Evolutionary conservation across 768 basidiomycete genomes (phyloP).

Genomic region (Boletellus emodensis): DNA sequence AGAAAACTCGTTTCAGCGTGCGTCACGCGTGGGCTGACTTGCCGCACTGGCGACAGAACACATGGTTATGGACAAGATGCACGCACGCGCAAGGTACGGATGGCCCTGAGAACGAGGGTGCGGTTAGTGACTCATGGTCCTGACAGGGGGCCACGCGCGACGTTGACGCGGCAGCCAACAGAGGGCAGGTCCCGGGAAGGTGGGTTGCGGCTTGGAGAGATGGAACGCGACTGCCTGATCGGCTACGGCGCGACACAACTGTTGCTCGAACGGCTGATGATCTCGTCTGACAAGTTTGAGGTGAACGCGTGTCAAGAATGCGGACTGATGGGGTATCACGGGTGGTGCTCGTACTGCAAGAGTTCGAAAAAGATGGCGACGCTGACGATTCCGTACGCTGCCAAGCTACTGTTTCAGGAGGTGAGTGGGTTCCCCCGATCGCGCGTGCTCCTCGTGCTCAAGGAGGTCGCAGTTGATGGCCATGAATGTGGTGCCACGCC

Average conservation of each 20-base stretch:
- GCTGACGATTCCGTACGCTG: constrained; percentile 93
- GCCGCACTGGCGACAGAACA: constrained; percentile 53
- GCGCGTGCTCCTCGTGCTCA: background rate
- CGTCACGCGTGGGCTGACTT: constrained; percentile 9
- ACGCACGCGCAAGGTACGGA: constrained; percentile 86
- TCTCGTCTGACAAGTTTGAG: constrained; percentile 97
- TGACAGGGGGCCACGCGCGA: constrained; percentile 87
- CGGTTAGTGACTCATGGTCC: constrained; percentile 4
- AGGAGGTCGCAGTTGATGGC: constrained; percentile 70
- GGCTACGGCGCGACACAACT: constrained; percentile 98
- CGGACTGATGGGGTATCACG: constrained; percentile 90
- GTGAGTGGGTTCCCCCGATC: constrained; percentile 35
- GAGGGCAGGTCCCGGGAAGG: constrained; percentile 98
- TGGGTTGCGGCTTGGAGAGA: constrained; percentile 94
- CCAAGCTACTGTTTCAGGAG: constrained; percentile 90
- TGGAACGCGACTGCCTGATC: constrained; percentile 98
- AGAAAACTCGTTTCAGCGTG: constrained; percentile 27
- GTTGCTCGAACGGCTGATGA: constrained; percentile 95
- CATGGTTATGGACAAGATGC: constrained; percentile 99
- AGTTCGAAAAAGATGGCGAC: constrained; percentile 95
- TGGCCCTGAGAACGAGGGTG: constrained; percentile 2
- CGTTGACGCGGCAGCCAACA: constrained; percentile 94
- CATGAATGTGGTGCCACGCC: constrained; percentile 92
- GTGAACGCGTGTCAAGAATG: constrained; percentile 94
- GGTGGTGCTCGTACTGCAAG: constrained; percentile 98